Base-by-base conservation (phyloP, 148 eudicot genomes). In the Silene conica region DNA sequence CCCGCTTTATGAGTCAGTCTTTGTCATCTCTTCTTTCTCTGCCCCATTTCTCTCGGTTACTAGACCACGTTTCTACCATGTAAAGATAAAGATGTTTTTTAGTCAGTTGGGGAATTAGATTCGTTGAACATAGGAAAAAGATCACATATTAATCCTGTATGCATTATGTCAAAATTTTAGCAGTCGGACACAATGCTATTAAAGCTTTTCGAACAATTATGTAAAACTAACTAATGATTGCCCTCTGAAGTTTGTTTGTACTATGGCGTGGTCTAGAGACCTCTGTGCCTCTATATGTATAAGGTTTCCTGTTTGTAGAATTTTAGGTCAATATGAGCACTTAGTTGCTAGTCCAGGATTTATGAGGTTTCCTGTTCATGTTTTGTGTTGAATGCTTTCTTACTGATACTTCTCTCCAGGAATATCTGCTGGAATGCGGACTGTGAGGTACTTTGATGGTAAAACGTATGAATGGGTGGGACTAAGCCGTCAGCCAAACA, bases 381-480 rank as follows among this genome's bases (percentile, higher is more conserved):
- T 50, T 50, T 18, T 50, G 55, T 69, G 38, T 50, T 62, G 62
- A 14, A 68, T 60, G 50, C 54, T 68, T 22, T 21, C 31, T 74
- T 26, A 38, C 62, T 66, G 14, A 26, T 25, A 64, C 65, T 25
- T 25, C 38, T 46, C 60, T 28, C 67, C 84, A 94, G 98, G 98
- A 73, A 95, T 95, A 52, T 95, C 97, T 97, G 96, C 99, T 21
- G 99, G 99, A 74, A 95, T 95, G 99, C 85, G 89, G 41, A 92
- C 99, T 72, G 99, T 95, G 63, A 82, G 97, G 73, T 89, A 95
- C 73, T 95, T 95, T 74, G 99, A 95, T 82, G 99, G 97, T 22
- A 92, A 79, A 83, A 95, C 99, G 31, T 95, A 95, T 64, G 94
- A 92, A 80, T 95, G 99, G 99, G 99, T 95, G 68, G 99, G 99